Conservation (phyloP, 805 yeast species). For the Maudiozyma barnettii region DNA sequence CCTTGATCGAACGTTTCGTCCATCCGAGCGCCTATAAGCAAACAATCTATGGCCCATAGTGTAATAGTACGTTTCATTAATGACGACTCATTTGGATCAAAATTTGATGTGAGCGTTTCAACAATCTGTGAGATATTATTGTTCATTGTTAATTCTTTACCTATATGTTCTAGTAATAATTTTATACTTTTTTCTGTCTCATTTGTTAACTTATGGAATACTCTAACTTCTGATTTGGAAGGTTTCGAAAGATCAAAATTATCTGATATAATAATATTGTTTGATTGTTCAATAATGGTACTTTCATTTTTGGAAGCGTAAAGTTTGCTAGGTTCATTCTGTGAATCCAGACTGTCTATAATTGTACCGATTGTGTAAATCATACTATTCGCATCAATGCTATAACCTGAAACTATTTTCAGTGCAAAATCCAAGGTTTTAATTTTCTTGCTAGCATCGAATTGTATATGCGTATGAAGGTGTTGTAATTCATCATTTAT, state of each 20-base stretch:
- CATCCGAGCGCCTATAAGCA: constrained; percentile 4
- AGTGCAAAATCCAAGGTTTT: constrained; percentile 9
- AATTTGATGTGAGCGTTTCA: constrained; percentile 14
- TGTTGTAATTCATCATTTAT: constrained; percentile 4
- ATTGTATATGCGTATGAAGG: constrained; percentile 6
- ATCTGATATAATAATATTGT: constrained; percentile 12
- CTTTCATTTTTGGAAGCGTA: not conserved
- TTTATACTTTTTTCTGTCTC: constrained; percentile 14
- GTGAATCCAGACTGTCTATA: not conserved
- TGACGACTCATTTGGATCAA: constrained; percentile 5
- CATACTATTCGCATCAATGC: not conserved
- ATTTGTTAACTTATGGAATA: constrained; percentile 9
- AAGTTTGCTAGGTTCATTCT: not conserved
- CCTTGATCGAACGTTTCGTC: not conserved
- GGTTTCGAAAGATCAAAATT: not conserved
- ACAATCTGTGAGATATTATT: constrained; percentile 8
- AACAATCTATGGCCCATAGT: constrained; percentile 30
- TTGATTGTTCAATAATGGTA: constrained; percentile 14
- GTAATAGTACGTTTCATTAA: constrained; percentile 11
- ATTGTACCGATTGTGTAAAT: not conserved
- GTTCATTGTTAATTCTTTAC: constrained; percentile 2
- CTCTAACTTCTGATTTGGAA: not conserved
- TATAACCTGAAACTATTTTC: not conserved
- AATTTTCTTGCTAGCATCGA: constrained; percentile 9
- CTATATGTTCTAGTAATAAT: constrained; percentile 15